Evolutionary conservation across 192 early-diverging fungal genomes (phyloP), one percentile per base, ranked within the genome.

Genomic region (Backusella morwellensis): DNA sequence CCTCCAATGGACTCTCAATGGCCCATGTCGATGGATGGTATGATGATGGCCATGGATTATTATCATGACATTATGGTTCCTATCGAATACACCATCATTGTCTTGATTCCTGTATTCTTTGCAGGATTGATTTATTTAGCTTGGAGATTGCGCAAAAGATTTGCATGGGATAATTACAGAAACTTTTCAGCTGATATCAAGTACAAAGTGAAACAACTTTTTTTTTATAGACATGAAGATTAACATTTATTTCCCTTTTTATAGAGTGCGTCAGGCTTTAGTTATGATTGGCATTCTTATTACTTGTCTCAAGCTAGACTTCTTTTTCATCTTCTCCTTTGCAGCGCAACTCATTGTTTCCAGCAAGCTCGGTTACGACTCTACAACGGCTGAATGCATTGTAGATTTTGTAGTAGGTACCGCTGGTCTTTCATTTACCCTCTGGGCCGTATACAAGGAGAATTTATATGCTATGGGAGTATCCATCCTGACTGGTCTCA

Each of bases 121-220:
- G 32, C 75, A 7, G 47, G 68, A 4, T 69, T 86, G 8, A 35
- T 75, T 8, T 77, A 32, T 35, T 77, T 84, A 23, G 68, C 74
- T 6, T 81, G 74, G 68, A 73, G 76, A 72, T 70, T 86, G 21
- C 70, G 70, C 21, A 85, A 75, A 47, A 56, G 74, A 26, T 85
- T 86, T 75, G 85, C 81, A 21, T 86, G 85, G 85, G 82, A 86
- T 29, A 84, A 83, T 72, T 86, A 86, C 72, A 75, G 78, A 41
- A 79, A 68, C 17, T 86, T 85, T 68, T 83, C 83, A 15, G 85
- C 81, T 3, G 85, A 86, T 78, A 36, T 84, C 15, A 74, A 72
- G 80, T 81, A 81, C 68, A 11, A 19, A 19, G 0, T 7, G 21
- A 35, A n/a, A n/a, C n/a, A 21, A 12, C n/a, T n/a, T n/a, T 6